Conservation (phyloP, 2,329 filamentous ascomycete species). For the Colletotrichum somersetense region DNA sequence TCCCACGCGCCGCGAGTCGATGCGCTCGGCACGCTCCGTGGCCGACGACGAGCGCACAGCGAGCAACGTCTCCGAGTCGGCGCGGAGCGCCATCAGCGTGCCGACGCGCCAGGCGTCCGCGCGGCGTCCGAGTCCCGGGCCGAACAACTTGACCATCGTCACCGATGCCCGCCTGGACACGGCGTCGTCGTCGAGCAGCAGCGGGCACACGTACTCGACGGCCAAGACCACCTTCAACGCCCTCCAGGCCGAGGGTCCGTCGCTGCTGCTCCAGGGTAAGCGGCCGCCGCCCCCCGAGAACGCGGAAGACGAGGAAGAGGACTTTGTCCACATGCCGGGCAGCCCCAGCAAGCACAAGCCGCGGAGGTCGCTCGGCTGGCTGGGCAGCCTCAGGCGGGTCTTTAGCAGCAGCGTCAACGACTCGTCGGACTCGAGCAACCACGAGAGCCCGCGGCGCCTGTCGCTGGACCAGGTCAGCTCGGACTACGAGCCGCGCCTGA, state of each 20-base stretch:
- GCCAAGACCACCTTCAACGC: conserved; percentile 65
- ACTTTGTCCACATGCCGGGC: conserved; percentile 54
- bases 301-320: conserved; percentile 52
- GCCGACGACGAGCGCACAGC: conserved; percentile 65
- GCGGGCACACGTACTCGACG: conserved; percentile 62
- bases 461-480: conserved; percentile 53
- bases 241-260: conserved; percentile 66
- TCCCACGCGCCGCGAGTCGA: conserved; percentile 55
- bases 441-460: conserved; percentile 42
- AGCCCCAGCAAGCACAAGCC: conserved; percentile 70
- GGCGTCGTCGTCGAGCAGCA: conserved; percentile 56
- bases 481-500: conserved; percentile 60
- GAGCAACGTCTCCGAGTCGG: conserved; percentile 69
- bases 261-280: conserved; percentile 55
- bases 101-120: conserved; percentile 49
- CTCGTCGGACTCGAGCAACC: conserved; percentile 46
- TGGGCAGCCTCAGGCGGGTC: conserved; percentile 76
- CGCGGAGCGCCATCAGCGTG: conserved; percentile 58
- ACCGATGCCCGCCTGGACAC: conserved; percentile 36
- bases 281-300: conserved; percentile 9
- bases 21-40: conserved; percentile 49
- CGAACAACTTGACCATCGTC: conserved; percentile 43
- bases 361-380: conserved; percentile 66
- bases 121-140: conserved; percentile 25
- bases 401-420: conserved; percentile 61